Conservation (phyloP, 2,329 filamentous ascomycete genomes). For the Colletotrichum liriopes region DNA sequence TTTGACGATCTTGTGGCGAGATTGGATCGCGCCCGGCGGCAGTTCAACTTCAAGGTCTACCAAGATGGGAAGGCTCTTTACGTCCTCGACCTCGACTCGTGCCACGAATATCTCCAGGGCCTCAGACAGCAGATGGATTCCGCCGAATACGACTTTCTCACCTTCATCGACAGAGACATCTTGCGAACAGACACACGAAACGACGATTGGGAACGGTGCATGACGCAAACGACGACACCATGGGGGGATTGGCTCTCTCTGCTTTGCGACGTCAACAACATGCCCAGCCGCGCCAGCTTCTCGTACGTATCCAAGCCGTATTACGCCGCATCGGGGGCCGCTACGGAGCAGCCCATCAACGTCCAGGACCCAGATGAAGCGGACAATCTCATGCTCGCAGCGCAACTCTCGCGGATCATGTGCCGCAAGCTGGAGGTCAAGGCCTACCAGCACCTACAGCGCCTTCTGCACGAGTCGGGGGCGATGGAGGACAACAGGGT, state of each 20-base stretch:
- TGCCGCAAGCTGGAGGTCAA: conserved; percentile 63
- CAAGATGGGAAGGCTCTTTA: conserved; percentile 59
- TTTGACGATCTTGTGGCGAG: conserved; percentile 55
- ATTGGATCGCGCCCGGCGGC: conserved; percentile 55
- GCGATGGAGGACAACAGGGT: conserved; percentile 49
- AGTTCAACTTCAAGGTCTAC: conserved; percentile 60
- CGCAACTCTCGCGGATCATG: conserved; percentile 60
- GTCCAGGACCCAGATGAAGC: conserved; percentile 52
- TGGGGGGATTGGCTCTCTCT: conserved; percentile 57
- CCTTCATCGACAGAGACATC: conserved; percentile 61
- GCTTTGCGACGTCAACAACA: conserved; percentile 60
- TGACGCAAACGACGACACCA: conserved; percentile 55
- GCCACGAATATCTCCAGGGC: conserved; percentile 56
- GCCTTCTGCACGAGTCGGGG: conserved; percentile 40
- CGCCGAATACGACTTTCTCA: conserved; percentile 55
- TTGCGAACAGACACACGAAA: conserved; percentile 44
- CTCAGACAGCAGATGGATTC: conserved; percentile 56
- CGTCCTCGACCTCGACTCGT: conserved; percentile 57
- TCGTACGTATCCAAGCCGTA: conserved; percentile 51
- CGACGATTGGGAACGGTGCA: conserved; percentile 57
- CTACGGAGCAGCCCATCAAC: conserved; percentile 55
- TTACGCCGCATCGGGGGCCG: background rate
- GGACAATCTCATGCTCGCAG: conserved; percentile 58
- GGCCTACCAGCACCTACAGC: conserved; percentile 60
- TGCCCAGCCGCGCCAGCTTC: conserved; percentile 61